These are phyloP conservation scores for Boletus sp. DNA, from an alignment of 768 basidiomycete species.

Conservation along the genomic window DNA sequence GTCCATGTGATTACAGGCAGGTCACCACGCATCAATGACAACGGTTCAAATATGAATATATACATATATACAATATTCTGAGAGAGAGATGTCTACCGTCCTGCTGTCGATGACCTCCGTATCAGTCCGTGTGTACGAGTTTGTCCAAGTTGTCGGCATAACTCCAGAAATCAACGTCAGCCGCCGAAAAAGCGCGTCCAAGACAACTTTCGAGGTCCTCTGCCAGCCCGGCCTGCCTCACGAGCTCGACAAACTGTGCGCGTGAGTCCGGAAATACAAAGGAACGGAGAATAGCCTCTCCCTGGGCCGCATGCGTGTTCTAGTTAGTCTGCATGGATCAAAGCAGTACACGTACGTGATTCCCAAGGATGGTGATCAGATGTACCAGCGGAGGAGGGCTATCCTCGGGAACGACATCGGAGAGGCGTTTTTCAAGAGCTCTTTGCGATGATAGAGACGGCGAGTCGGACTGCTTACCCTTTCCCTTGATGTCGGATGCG, in stretches of 20 bases:
- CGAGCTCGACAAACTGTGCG: conserved; percentile 56
- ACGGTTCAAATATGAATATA: too few relatives aligned
- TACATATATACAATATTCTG: not conserved
- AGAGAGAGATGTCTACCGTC: not conserved
- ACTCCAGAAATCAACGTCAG: conserved; percentile 68
- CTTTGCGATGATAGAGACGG: conserved; percentile 4
- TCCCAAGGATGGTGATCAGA: conserved; percentile 51
- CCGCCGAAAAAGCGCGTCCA: conserved; percentile 30
- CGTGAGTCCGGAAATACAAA: conserved; percentile 80
- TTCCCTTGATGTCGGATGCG: conserved; percentile 29
- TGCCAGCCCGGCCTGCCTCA: conserved; percentile 47
- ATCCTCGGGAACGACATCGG: conserved; percentile 5
- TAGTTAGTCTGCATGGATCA: conserved; percentile 1
- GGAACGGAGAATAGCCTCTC: conserved; percentile 49
- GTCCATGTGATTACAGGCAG: conserved; percentile 7
- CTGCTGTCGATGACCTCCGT: not conserved
- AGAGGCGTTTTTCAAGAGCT: conserved; percentile 7
- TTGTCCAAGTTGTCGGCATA: conserved; percentile 37
- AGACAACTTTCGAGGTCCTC: conserved; percentile 24
- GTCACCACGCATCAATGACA: too few relatives aligned
- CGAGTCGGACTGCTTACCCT: conserved; percentile 44
- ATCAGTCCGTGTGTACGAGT: conserved; percentile 2
- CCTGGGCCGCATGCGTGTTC: conserved; percentile 38
- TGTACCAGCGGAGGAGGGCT: conserved; percentile 37
- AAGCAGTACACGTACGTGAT: conserved; percentile 51